A percentile compares a stretch with the other conserved stretches of the same genome.
These are phyloP conservation scores for Nannochloris sp. DNA, from an alignment of 139 green algal species.

Conservation along the genomic window DNA sequence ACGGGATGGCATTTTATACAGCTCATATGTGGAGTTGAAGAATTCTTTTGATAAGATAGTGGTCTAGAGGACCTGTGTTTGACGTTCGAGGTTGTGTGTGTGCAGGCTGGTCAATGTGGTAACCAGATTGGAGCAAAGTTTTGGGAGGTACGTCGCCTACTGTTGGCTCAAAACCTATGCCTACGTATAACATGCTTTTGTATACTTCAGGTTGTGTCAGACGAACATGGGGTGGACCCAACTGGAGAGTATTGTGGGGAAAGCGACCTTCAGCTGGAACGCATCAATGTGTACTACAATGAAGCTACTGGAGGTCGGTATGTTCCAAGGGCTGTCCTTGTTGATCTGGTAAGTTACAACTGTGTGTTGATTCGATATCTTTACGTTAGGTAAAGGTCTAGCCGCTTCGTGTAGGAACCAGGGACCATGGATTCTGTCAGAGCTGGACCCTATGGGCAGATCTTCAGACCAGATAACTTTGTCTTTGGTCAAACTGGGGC, in stretches of 20 bases:
- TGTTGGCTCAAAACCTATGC: no score
- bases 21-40: background rate
- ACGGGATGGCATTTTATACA: background rate
- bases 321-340: conserved; percentile 92
- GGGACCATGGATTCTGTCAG: conserved; percentile 95
- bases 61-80: background rate
- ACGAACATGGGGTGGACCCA: conserved; percentile 86
- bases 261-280: conserved; percentile 95
- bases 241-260: conserved; percentile 82
- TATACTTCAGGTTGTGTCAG: conserved; percentile 59
- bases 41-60: background rate
- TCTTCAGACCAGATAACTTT: conserved; percentile 96
- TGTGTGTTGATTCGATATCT: background rate
- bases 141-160: conserved; percentile 62
- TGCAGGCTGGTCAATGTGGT: conserved; percentile 86
- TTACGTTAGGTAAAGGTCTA: background rate
- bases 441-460: conserved; percentile 92
- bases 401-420: conserved; percentile 55
- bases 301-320: conserved; percentile 96
- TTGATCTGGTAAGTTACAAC: conserved; percentile 68
- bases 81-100: background rate
- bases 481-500: conserved; percentile 91
- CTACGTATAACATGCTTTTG: background rate
- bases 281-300: conserved; percentile 99
- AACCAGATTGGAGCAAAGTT: conserved; percentile 99